Conservation (phyloP, 768 basidiomycete species). For the Russula dissimulans region DNA sequence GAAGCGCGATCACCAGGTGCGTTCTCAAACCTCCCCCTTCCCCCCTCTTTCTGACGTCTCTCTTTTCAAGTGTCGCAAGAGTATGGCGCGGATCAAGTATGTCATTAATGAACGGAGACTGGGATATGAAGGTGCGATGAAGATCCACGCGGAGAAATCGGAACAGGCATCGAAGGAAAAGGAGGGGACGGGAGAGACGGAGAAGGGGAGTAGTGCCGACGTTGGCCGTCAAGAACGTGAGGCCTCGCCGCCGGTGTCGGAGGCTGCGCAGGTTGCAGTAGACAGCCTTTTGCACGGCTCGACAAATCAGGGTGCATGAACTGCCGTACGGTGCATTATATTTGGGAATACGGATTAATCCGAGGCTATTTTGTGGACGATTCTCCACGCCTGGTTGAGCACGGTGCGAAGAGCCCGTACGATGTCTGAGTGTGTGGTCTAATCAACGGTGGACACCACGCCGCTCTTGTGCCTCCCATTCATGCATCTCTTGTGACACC, state of each 20-base stretch:
- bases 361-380: neutral
- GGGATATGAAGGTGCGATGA: constrained; percentile 63
- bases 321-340: neutral
- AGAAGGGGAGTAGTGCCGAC: neutral
- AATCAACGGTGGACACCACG: neutral
- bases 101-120: constrained; percentile 85
- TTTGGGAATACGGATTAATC: neutral
- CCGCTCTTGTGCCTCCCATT: constrained; percentile 42
- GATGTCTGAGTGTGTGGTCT: neutral
- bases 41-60: neutral
- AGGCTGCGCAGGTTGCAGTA: neutral
- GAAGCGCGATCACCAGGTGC: constrained; percentile 14
- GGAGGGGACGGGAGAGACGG: neutral
- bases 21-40: neutral
- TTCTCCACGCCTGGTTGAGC: neutral
- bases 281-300: neutral
- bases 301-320: neutral
- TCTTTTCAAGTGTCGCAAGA: constrained; percentile 65
- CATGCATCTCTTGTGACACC: constrained; percentile 60
- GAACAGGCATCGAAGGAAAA: neutral
- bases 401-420: neutral
- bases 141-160: constrained; percentile 22
- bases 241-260: constrained; percentile 1
- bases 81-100: constrained; percentile 94
- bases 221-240: neutral